A percentile compares a stretch with the other conserved stretches of the same genome.
phyloP scores from a whole-genome alignment of 495 filamentous ascomycete genomes.

The Neurospora sp. region DNA sequence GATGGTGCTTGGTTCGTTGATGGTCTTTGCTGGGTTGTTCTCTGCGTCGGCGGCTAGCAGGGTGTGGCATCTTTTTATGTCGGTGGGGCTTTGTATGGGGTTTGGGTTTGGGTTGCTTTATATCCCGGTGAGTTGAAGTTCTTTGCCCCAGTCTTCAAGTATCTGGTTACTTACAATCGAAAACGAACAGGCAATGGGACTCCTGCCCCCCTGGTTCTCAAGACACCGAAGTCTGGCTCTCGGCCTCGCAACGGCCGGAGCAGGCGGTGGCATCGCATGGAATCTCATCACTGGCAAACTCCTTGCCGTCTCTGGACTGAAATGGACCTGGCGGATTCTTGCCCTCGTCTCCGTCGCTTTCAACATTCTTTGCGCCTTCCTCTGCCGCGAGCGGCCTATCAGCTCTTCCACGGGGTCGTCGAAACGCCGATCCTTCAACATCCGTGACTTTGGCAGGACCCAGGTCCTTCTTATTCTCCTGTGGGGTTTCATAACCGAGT shows the following conservation, averaged over 20 bases:
- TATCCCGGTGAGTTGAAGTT: constrained; percentile 33
- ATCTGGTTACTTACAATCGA: not conserved
- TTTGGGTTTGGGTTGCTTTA: constrained; percentile 66
- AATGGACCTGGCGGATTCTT: constrained; percentile 52
- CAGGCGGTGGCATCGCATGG: constrained; percentile 54
- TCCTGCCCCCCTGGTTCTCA: constrained; percentile 64
- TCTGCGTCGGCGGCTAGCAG: constrained; percentile 46
- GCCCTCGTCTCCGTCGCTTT: constrained; percentile 40
- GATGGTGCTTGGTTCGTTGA: constrained; percentile 43
- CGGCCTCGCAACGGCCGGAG: constrained; percentile 55
- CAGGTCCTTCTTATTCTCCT: constrained; percentile 52
- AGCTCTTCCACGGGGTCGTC: constrained; percentile 45
- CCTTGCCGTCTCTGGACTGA: constrained; percentile 43
- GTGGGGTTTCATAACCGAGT: constrained; percentile 59
- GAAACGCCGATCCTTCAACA: constrained; percentile 3
- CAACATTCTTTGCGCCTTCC: constrained; percentile 42
- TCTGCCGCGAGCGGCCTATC: constrained; percentile 40
- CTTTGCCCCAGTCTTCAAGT: too few species aligned
- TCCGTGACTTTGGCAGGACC: constrained; percentile 22
- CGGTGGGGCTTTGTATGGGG: constrained; percentile 61
- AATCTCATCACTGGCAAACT: constrained; percentile 38
- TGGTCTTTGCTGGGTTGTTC: constrained; percentile 45
- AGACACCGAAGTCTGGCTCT: constrained; percentile 53
- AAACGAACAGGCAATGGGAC: constrained; percentile 33
- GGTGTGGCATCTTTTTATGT: constrained; percentile 61